Evolutionary conservation across 2,329 filamentous ascomycete species (phyloP).

Genomic region (Cryphonectria japonica): DNA sequence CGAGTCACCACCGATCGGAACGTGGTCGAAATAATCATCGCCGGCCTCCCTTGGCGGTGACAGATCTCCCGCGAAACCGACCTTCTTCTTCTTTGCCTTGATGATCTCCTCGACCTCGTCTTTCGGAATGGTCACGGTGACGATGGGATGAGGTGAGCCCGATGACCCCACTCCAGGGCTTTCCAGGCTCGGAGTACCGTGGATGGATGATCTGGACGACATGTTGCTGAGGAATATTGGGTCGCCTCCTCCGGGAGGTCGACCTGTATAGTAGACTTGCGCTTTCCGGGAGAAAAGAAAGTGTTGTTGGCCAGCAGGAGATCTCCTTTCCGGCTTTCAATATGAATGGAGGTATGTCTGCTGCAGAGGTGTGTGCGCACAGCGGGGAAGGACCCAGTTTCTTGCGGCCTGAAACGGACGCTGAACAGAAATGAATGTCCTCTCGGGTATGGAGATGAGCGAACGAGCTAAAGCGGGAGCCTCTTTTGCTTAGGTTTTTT

Average conservation of each 20-base stretch:
- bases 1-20: constrained; percentile 21
- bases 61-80: constrained; percentile 35
- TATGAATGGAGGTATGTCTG: background rate
- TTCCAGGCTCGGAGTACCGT: background rate
- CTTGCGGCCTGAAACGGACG: background rate
- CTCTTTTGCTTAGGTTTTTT: background rate
- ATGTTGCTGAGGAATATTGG: background rate
- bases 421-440: background rate
- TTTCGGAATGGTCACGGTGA: constrained; percentile 23
- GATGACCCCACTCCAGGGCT: background rate
- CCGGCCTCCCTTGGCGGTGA: constrained; percentile 17
- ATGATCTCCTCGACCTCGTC: constrained; percentile 26
- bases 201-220: constrained; percentile 2
- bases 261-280: background rate
- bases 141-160: constrained; percentile 12
- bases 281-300: background rate
- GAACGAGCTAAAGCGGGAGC: background rate
- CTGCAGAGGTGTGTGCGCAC: background rate
- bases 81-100: constrained; percentile 37
- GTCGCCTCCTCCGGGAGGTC: constrained; percentile 11
- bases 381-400: background rate
- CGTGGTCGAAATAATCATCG: constrained; percentile 29
- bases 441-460: background rate
- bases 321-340: background rate
- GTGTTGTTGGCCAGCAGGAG: background rate